phyloP scores from a whole-genome alignment of 495 filamentous ascomycete species.

The Margaritispora aquatica region DNA sequence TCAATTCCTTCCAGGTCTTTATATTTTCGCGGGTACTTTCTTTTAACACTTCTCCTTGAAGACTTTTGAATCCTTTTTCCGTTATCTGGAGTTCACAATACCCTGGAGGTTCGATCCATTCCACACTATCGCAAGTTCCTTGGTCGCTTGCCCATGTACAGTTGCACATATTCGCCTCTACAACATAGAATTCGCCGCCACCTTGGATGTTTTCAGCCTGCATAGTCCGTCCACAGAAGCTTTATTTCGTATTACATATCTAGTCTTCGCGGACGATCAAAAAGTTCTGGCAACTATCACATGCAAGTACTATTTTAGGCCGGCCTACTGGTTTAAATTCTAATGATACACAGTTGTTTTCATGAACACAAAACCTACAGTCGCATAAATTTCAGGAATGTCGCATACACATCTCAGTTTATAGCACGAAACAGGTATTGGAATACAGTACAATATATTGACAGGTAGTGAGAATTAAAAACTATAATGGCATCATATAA shows the following conservation, averaged over 20 bases:
- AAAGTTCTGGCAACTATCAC: conserved; percentile 7
- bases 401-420: conserved; percentile 13
- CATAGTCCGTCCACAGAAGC: neutral
- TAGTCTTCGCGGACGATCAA: conserved; percentile 21
- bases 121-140: neutral
- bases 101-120: conserved; percentile 21
- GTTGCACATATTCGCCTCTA: conserved; percentile 12
- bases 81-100: conserved; percentile 12
- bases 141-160: conserved; percentile 11
- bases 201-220: neutral
- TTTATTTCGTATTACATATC: conserved; percentile 15
- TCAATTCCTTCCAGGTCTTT: neutral
- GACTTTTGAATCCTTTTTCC: conserved; percentile 10
- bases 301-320: conserved; percentile 4
- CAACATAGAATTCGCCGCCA: neutral
- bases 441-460: conserved; percentile 7
- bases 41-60: too few species aligned
- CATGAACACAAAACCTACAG: conserved; percentile 4
- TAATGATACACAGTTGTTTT: conserved; percentile 7
- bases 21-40: neutral
- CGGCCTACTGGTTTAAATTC: neutral
- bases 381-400: conserved; percentile 15
- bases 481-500: conserved; percentile 28
- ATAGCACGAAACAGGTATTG: conserved; percentile 10
- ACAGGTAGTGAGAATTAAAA: conserved; percentile 11